A percentile compares a stretch with the other conserved stretches of the same genome.
phyloP scores from a whole-genome alignment of 768 basidiomycete species.

The Cubamyces sp. region DNA sequence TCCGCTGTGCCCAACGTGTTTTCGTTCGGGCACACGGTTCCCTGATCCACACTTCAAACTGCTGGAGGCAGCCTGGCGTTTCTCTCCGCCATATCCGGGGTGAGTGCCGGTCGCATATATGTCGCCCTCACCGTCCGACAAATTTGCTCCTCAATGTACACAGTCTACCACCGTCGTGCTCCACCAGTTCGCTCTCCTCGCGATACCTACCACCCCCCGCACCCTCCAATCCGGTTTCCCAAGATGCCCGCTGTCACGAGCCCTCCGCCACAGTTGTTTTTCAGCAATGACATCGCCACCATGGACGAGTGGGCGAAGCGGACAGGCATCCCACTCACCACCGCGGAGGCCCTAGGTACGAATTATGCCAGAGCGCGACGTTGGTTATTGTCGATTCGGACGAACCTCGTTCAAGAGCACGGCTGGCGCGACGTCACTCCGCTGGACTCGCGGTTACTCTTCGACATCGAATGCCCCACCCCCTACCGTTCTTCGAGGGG shows the following conservation, averaged over 20 bases:
- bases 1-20: conserved; percentile 30
- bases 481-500: conserved; percentile 79
- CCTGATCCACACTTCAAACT: conserved; percentile 31
- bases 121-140: conserved; percentile 16
- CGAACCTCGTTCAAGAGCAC: conserved; percentile 65
- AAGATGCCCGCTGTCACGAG: conserved; percentile 31
- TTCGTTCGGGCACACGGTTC: conserved; percentile 22
- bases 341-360: conserved; percentile 78
- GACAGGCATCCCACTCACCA: conserved; percentile 80
- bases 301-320: conserved; percentile 85
- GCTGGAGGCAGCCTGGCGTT: conserved; percentile 31
- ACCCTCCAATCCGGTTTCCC: conserved; percentile 24
- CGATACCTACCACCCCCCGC: conserved; percentile 20
- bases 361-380: conserved; percentile 82
- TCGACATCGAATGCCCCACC: conserved; percentile 76
- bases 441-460: conserved; percentile 72
- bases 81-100: conserved; percentile 21
- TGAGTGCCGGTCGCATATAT: conserved; percentile 27
- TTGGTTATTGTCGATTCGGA: conserved; percentile 68
- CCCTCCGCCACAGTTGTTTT: conserved; percentile 62
- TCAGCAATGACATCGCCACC: conserved; percentile 77
- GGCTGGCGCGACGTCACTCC: conserved; percentile 67
- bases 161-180: conserved; percentile 20
- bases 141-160: conserved; percentile 21
- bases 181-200: conserved; percentile 20